phyloP scores from a whole-genome alignment of 805 yeast genomes.

The Hagleromyces aurorensis region DNA sequence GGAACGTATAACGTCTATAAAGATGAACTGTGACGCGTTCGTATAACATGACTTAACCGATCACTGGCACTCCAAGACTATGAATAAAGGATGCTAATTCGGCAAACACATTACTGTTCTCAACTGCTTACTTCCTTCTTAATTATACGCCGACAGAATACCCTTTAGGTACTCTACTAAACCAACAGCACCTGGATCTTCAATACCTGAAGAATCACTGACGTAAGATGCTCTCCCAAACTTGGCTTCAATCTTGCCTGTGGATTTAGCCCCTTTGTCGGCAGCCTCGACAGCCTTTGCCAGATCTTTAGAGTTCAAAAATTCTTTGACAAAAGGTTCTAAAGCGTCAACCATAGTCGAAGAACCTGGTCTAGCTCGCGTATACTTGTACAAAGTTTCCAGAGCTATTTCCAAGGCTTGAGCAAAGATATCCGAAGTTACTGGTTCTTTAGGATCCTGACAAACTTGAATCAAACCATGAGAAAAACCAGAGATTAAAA shows the following conservation, averaged over 20 bases:
- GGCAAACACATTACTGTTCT: too few relatives aligned
- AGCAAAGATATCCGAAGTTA: slow-evolving; percentile 35
- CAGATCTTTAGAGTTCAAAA: slow-evolving; percentile 44
- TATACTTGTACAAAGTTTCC: slow-evolving; percentile 70
- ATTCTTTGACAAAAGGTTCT: slow-evolving; percentile 72
- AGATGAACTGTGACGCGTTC: too few relatives aligned
- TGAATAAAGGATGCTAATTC: too few relatives aligned
- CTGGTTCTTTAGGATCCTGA: slow-evolving; percentile 21
- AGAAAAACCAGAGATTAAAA: slow-evolving; percentile 71
- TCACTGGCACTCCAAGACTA: too few relatives aligned
- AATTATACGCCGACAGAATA: slow-evolving; percentile 25
- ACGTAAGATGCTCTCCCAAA: slow-evolving; percentile 95
- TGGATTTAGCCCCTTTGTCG: slow-evolving; percentile 63
- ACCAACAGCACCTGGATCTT: slow-evolving; percentile 96
- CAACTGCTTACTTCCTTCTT: too few relatives aligned
- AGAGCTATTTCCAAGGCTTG: slow-evolving; percentile 50
- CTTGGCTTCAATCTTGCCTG: slow-evolving; percentile 69
- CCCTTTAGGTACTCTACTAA: slow-evolving; percentile 47
- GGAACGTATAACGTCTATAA: too few relatives aligned
- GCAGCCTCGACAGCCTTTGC: slow-evolving; percentile 62
- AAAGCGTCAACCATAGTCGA: slow-evolving; percentile 84
- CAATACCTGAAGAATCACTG: slow-evolving; percentile 58
- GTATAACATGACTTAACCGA: too few relatives aligned
- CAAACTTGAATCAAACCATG: slow-evolving; percentile 35
- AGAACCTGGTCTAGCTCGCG: slow-evolving; percentile 84